phyloP scores from a whole-genome alignment of 2,329 filamentous ascomycete species.

The Colletotrichum musae region DNA sequence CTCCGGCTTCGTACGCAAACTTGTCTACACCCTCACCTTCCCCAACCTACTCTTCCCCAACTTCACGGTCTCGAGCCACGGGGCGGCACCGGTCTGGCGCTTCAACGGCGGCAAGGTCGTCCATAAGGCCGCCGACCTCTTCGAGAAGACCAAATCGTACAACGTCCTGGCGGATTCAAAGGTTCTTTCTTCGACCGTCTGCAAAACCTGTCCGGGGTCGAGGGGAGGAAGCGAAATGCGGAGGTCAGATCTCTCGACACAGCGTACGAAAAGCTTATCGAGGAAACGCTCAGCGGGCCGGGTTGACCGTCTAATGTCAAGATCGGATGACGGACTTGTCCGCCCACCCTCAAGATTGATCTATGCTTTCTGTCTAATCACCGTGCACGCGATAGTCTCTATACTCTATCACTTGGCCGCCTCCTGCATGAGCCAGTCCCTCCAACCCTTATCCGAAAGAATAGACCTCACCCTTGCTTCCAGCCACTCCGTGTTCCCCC shows the following conservation, averaged over 20 bases:
- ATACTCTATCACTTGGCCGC: neutral
- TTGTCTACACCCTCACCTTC: conserved; percentile 14
- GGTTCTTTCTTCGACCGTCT: conserved; percentile 7
- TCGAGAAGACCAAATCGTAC: conserved; percentile 16
- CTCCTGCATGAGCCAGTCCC: conserved; percentile 56
- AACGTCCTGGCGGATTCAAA: conserved; percentile 5
- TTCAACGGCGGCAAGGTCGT: conserved; percentile 14
- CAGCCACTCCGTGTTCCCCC: conserved; percentile 72
- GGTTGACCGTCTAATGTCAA: conserved; percentile 11
- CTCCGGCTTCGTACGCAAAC: conserved; percentile 8
- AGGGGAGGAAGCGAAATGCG: conserved; percentile 12
- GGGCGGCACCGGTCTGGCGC: neutral
- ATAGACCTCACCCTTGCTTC: conserved; percentile 68
- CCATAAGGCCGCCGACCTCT: neutral
- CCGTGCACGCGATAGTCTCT: too few relatives aligned
- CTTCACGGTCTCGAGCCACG: neutral
- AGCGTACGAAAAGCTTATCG: conserved; percentile 8
- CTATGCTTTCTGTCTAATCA: too few relatives aligned
- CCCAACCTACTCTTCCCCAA: neutral
- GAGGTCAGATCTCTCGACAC: conserved; percentile 2
- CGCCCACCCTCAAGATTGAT: neutral
- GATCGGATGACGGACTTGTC: neutral
- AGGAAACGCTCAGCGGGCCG: conserved; percentile 4
- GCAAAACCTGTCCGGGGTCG: neutral
- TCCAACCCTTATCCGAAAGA: conserved; percentile 60